phyloP scores from a whole-genome alignment of 768 basidiomycete species.

The Saitozyma sp. region DNA sequence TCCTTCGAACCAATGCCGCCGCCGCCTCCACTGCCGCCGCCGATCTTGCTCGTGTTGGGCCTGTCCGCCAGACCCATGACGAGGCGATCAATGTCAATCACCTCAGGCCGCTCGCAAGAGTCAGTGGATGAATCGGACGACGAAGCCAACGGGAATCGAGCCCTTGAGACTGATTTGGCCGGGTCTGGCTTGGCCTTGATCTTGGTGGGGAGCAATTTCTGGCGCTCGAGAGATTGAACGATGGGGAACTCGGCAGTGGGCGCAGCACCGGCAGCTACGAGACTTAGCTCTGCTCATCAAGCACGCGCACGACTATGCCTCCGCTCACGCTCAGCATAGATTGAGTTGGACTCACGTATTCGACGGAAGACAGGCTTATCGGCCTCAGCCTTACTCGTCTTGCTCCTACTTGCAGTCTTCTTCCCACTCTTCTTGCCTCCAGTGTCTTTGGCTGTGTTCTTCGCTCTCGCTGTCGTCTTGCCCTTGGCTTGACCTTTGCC shows the following conservation, averaged over 20 bases:
- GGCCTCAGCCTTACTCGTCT: constrained; percentile 1
- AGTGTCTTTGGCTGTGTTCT: not conserved
- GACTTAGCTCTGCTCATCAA: too few relatives aligned
- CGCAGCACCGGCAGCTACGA: constrained; percentile 15
- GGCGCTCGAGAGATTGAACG: constrained; percentile 23
- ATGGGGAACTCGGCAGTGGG: constrained; percentile 25
- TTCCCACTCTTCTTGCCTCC: not conserved
- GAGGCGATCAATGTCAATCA: too few relatives aligned
- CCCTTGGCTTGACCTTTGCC: constrained; percentile 5
- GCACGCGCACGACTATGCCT: not conserved
- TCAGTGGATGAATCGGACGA: not conserved
- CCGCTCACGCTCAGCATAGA: not conserved
- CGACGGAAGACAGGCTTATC: constrained; percentile 12
- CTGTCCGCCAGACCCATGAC: too few relatives aligned
- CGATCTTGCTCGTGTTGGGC: too few relatives aligned
- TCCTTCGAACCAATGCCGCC: too few relatives aligned
- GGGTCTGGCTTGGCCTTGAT: constrained; percentile 1
- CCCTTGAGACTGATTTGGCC: not conserved
- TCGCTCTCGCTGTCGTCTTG: constrained; percentile 8
- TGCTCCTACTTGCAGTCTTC: not conserved
- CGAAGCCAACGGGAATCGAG: not conserved
- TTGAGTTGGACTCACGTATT: constrained; percentile 15
- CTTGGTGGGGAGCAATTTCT: constrained; percentile 28
- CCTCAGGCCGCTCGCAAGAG: too few relatives aligned
- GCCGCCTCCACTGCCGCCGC: too few relatives aligned